A percentile compares a stretch with the other conserved stretches of the same genome.
Evolutionary conservation across 306 rosid species (phyloP).

Genomic region (Fragaria ananassa): DNA sequence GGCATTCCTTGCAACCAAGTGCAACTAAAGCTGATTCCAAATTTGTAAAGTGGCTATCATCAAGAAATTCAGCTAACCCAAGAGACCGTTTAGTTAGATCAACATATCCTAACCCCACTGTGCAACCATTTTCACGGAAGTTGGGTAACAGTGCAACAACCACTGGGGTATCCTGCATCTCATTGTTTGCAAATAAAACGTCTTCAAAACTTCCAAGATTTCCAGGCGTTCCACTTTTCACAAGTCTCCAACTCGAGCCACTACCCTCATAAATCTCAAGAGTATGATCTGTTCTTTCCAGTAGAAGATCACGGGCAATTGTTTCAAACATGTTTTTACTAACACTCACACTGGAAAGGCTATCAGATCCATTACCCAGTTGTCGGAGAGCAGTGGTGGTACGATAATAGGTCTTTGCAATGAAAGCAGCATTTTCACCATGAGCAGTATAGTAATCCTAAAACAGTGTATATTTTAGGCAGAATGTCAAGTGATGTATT

Average conservation of each 20-base stretch:
- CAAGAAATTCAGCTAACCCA: constrained; percentile 89
- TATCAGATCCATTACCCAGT: constrained; percentile 64
- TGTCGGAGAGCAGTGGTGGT: constrained; percentile 86
- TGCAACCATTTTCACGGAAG: constrained; percentile 71
- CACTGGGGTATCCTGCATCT: constrained; percentile 95
- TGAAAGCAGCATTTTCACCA: constrained; percentile 86
- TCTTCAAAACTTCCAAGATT: constrained; percentile 89
- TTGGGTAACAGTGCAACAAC: constrained; percentile 70
- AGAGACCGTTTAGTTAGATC: constrained; percentile 82
- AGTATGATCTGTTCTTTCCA: constrained; percentile 90
- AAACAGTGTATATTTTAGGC: constrained; percentile 12
- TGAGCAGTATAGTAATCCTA: constrained; percentile 96
- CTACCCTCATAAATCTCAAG: constrained; percentile 93
- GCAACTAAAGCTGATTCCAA: constrained; percentile 89
- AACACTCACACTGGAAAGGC: constrained; percentile 79
- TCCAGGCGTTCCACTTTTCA: constrained; percentile 93
- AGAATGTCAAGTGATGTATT: constrained; percentile 17
- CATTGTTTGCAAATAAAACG: constrained; percentile 86
- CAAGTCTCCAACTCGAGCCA: constrained; percentile 81
- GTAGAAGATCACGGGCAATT: constrained; percentile 74
- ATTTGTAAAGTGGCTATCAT: constrained; percentile 86
- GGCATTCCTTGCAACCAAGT: constrained; percentile 96
- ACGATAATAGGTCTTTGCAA: constrained; percentile 84
- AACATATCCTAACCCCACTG: constrained; percentile 73
- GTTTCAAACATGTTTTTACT: constrained; percentile 85